phyloP scores from a whole-genome alignment of 2,329 filamentous ascomycete genomes.

The Penicillium thymicola region DNA sequence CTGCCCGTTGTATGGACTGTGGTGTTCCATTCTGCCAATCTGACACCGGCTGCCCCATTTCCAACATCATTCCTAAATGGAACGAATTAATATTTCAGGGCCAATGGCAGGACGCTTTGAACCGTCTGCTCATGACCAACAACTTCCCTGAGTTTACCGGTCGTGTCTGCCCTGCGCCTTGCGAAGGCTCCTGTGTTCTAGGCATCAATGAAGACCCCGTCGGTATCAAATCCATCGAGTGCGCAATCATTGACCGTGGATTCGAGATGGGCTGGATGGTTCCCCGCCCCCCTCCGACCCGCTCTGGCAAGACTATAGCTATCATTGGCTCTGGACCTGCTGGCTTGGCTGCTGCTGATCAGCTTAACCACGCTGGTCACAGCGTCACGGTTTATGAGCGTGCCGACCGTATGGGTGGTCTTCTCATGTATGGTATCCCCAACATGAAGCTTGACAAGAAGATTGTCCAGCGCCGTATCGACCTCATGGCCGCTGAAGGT shows the following conservation, averaged over 20 bases:
- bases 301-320: slow-evolving; percentile 83
- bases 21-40: slow-evolving; percentile 98
- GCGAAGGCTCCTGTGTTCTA: slow-evolving; percentile 91
- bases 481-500: slow-evolving; percentile 90
- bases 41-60: slow-evolving; percentile 91
- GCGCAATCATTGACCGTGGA: slow-evolving; percentile 93
- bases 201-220: slow-evolving; percentile 97
- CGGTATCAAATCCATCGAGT: slow-evolving; percentile 97
- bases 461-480: slow-evolving; percentile 88
- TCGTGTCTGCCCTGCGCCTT: slow-evolving; percentile 93
- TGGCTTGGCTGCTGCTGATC: slow-evolving; percentile 85
- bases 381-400: slow-evolving; percentile 88
- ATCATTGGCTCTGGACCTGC: slow-evolving; percentile 90
- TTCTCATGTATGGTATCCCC: slow-evolving; percentile 97
- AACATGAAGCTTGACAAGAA: slow-evolving; percentile 99
- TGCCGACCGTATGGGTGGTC: slow-evolving; percentile 81
- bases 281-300: slow-evolving; percentile 70
- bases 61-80: slow-evolving; percentile 97
- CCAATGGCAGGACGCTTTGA: slow-evolving; percentile 88
- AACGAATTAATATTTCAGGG: slow-evolving; percentile 74
- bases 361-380: slow-evolving; percentile 91
- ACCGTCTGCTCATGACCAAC: slow-evolving; percentile 91
- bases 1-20: slow-evolving; percentile 97
- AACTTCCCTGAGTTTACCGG: slow-evolving; percentile 99
- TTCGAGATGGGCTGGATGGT: slow-evolving; percentile 99